phyloP scores from a whole-genome alignment of 257 asterid species.

The Osmanthus fragrans region DNA sequence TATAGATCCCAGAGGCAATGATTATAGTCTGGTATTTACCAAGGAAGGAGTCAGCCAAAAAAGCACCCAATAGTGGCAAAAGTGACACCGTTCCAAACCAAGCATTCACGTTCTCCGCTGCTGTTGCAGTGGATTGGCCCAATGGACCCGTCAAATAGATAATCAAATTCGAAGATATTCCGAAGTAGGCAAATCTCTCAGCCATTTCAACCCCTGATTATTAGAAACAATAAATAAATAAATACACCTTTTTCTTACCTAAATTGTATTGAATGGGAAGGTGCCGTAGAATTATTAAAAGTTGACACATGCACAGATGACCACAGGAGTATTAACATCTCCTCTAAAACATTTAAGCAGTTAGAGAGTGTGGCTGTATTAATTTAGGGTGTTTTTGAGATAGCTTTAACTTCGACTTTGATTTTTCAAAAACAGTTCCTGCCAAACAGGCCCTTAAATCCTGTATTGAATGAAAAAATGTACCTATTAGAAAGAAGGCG shows the following conservation, averaged over 20 bases:
- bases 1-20: slow-evolving; percentile 10
- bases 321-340: too few relatives aligned
- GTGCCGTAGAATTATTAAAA: too few relatives aligned
- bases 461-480: too few relatives aligned
- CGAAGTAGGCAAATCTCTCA: slow-evolving; percentile 30
- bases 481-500: too few relatives aligned
- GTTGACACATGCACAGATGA: too few relatives aligned
- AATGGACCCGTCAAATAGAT: slow-evolving; percentile 36
- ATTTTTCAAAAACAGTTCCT: too few relatives aligned
- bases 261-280: not conserved
- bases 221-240: not conserved
- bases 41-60: slow-evolving; percentile 32
- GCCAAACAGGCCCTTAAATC: too few relatives aligned
- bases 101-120: slow-evolving; percentile 30
- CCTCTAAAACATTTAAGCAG: too few relatives aligned
- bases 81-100: slow-evolving; percentile 33
- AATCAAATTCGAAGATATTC: slow-evolving; percentile 35
- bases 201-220: slow-evolving; percentile 28
- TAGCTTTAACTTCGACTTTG: too few relatives aligned
- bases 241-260: too few relatives aligned
- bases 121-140: slow-evolving; percentile 36
- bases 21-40: slow-evolving; percentile 24
- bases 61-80: slow-evolving; percentile 36
- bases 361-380: too few relatives aligned
- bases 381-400: too few relatives aligned